phyloP scores from a whole-genome alignment of 2,329 filamentous ascomycete genomes.

The Phyllosticta citrichinensis region DNA sequence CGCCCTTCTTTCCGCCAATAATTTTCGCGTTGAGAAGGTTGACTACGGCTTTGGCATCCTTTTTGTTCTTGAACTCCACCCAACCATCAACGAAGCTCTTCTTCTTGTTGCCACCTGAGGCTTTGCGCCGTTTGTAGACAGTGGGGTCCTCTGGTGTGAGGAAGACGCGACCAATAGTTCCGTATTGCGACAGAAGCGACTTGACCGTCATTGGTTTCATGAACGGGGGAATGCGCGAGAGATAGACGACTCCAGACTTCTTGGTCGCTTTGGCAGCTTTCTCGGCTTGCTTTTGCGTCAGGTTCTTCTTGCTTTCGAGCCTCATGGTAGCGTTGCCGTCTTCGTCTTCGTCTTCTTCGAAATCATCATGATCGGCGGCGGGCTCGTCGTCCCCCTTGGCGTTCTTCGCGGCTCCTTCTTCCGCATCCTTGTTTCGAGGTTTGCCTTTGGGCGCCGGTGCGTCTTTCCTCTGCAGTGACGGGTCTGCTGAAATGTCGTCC shows the following conservation, averaged over 20 bases:
- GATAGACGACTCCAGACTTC: slow-evolving; percentile 71
- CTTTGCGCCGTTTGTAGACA: slow-evolving; percentile 55
- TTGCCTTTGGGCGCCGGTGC: slow-evolving; percentile 15
- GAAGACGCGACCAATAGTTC: slow-evolving; percentile 67
- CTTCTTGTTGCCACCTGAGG: slow-evolving; percentile 73
- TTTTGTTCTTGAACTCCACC: slow-evolving; percentile 71
- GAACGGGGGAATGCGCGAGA: slow-evolving; percentile 76
- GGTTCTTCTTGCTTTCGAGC: slow-evolving; percentile 13
- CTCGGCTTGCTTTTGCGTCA: slow-evolving; percentile 39
- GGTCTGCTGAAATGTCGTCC: slow-evolving; percentile 9
- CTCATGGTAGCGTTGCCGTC: slow-evolving; percentile 3
- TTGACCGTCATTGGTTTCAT: slow-evolving; percentile 77
- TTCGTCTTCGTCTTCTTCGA: slow-evolving; percentile 16
- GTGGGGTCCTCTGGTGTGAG: slow-evolving; percentile 64
- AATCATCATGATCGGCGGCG: slow-evolving; percentile 20
- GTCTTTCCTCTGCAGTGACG: not conserved
- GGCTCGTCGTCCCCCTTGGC: slow-evolving; percentile 12
- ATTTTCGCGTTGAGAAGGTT: slow-evolving; percentile 67
- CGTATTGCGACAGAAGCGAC: slow-evolving; percentile 64
- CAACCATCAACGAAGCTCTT: slow-evolving; percentile 74
- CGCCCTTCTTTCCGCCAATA: slow-evolving; percentile 75
- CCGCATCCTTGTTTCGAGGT: slow-evolving; percentile 9
- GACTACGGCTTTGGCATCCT: slow-evolving; percentile 65
- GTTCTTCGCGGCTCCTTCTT: not conserved
- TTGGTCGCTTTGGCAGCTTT: slow-evolving; percentile 58